Evolutionary conservation across 2,329 filamentous ascomycete genomes (phyloP).

Genomic region (Dryadomyces sulphureus): DNA sequence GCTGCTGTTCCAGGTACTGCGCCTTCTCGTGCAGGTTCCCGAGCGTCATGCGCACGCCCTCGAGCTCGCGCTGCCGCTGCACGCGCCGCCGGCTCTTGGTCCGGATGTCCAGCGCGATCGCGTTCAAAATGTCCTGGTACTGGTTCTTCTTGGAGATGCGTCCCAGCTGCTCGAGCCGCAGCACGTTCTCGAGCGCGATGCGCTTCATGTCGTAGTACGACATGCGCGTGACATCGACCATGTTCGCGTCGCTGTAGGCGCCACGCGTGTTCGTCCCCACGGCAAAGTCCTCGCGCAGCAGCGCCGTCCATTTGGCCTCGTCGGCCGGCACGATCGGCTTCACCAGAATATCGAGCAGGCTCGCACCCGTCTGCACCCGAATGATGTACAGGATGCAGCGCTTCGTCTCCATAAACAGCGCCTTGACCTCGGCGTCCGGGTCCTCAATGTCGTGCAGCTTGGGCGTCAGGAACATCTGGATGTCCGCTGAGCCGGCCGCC

Average conservation of each 20-base stretch:
- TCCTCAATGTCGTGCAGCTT: constrained; percentile 85
- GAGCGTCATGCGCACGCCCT: constrained; percentile 65
- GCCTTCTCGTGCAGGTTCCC: constrained; percentile 72
- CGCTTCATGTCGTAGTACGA: constrained; percentile 86
- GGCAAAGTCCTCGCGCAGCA: constrained; percentile 70
- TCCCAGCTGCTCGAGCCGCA: constrained; percentile 73
- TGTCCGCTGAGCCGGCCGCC: constrained; percentile 73
- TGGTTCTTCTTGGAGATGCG: constrained; percentile 81
- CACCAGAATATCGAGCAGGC: constrained; percentile 88
- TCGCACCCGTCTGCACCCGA: constrained; percentile 79
- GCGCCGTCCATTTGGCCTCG: constrained; percentile 69
- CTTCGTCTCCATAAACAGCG: constrained; percentile 96
- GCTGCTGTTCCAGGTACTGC: constrained; percentile 81
- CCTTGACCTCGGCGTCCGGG: constrained; percentile 81
- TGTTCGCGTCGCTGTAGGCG: constrained; percentile 79
- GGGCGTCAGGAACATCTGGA: constrained; percentile 78
- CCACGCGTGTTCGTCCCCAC: constrained; percentile 55
- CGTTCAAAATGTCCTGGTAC: constrained; percentile 96
- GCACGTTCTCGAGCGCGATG: constrained; percentile 84
- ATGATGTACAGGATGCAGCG: constrained; percentile 96
- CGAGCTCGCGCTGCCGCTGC: constrained; percentile 80
- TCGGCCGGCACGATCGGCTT: constrained; percentile 80
- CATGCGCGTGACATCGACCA: constrained; percentile 81
- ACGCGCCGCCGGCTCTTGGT: constrained; percentile 90
- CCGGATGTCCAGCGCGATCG: constrained; percentile 89